Base-by-base conservation (phyloP, 441 rosid genomes). In the Caryocar brasiliense region DNA sequence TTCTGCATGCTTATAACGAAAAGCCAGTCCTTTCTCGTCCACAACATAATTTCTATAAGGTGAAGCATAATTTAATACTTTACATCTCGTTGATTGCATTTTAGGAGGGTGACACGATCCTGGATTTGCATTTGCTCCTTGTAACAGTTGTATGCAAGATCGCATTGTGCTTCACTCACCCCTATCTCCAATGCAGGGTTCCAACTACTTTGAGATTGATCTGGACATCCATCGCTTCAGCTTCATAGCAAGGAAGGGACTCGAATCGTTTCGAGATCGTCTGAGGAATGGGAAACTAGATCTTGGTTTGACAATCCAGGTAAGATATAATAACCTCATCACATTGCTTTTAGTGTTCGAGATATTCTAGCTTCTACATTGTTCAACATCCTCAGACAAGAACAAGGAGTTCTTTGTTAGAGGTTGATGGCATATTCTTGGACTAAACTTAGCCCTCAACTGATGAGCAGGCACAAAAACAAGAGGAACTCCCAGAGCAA, bases 11-110 rank as follows among this genome's bases (percentile, higher is more conserved):
- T 60, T 90, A 86, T 51, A 90, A 83, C 29, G 94, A 90, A 58
- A 90, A 90, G 61, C 98, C 95, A 0, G 98, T 86, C 46, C 90
- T 90, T 37, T 86, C 98, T 26, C 93, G 96, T 29, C 98, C 98
- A 17, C 96, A 91, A 61, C 98, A 91, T 63, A 72, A 67, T 40
- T 91, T 86, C 59, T 84, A 60, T 17, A 67, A 60, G 86, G 96
- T 78, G 47, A 13, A 14, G 7, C 40, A 25, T 11, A 10, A 44
- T 2, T 27, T 25, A 9, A n/a, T 2, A 6, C 10, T 22, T 10
- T 9, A 1, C 3, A 13, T 2, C 15, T 7, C 15, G 10, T 6
- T 3, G 2, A 3, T 22, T 14, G 19, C 2, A 17, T 41, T 52
- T 15, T 19, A 30, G 10, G 12, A n/a, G 9, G 9, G 39, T 17